phyloP scores from a whole-genome alignment of 306 rosid species.

The Gynostemma pentaphyllum region DNA sequence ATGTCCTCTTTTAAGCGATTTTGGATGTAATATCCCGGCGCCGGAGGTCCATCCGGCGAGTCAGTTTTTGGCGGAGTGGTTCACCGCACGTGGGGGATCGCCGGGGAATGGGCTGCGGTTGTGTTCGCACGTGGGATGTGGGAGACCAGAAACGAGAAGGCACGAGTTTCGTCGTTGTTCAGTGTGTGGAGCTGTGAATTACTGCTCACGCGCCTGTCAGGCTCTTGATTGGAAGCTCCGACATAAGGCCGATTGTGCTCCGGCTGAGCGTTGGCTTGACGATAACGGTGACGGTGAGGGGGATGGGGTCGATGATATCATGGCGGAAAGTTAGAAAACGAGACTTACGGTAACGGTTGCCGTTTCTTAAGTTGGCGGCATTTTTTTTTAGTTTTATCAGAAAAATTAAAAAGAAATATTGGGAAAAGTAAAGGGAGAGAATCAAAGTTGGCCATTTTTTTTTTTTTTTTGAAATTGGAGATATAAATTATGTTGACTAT shows the following conservation, averaged over 20 bases:
- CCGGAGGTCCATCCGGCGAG: constrained; percentile 68
- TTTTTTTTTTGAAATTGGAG: too few species aligned
- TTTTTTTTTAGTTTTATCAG: not conserved
- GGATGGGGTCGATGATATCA: not conserved
- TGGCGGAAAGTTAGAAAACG: constrained; percentile 26
- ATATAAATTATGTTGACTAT: not conserved
- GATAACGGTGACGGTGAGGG: constrained; percentile 41
- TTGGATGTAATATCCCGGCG: constrained; percentile 80
- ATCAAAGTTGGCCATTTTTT: not conserved
- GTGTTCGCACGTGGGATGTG: constrained; percentile 80
- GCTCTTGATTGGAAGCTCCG: constrained; percentile 94
- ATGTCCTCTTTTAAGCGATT: constrained; percentile 73
- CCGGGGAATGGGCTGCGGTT: constrained; percentile 46
- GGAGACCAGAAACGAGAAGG: constrained; percentile 74
- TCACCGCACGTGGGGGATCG: constrained; percentile 17
- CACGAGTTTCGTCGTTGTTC: constrained; percentile 91
- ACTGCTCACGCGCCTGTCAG: constrained; percentile 94
- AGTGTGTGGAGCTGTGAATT: constrained; percentile 70
- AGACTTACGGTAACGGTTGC: not conserved
- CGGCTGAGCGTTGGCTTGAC: constrained; percentile 56
- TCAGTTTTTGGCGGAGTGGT: constrained; percentile 66
- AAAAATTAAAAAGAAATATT: not conserved
- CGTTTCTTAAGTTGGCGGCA: not conserved
- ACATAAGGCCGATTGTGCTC: constrained; percentile 67
- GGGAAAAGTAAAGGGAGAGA: not conserved